These are phyloP conservation scores for Calamus simplicifolius DNA, from an alignment of 176 grass and related monocot species.

Conservation along the genomic window DNA sequence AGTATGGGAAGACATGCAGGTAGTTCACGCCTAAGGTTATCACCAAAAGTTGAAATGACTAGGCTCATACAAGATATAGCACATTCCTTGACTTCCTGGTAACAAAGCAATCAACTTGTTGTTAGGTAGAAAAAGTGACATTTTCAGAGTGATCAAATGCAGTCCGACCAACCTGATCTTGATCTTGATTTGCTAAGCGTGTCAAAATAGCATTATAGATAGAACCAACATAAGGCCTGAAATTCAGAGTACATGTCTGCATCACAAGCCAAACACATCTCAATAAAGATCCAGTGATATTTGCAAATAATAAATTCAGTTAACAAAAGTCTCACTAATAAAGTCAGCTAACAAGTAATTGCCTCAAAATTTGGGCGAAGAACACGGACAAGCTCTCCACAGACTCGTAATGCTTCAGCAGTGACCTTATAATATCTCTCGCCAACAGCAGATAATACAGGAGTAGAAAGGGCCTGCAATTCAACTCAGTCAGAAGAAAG, in stretches of 20 bases:
- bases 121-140: too few species aligned
- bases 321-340: neutral
- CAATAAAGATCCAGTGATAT: neutral
- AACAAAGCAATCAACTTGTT: neutral
- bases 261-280: conserved; percentile 13
- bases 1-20: conserved; percentile 90
- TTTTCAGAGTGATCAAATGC: too few species aligned
- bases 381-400: conserved; percentile 84
- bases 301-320: neutral
- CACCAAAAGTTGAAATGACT: conserved; percentile 89
- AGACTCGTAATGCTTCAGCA: conserved; percentile 93
- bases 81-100: conserved; percentile 22
- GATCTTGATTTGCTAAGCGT: conserved; percentile 98
- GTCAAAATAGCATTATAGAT: conserved; percentile 91
- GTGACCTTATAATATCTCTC: conserved; percentile 99
- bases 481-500: neutral
- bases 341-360: conserved; percentile 12
- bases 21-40: conserved; percentile 79
- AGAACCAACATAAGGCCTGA: conserved; percentile 53
- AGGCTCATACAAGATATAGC: conserved; percentile 55
- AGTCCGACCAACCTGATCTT: conserved; percentile 71
- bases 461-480: conserved; percentile 71
- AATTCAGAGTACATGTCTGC: conserved; percentile 57
- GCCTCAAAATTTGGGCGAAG: conserved; percentile 85
- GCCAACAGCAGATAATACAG: conserved; percentile 90